Evolutionary conservation across 2,329 filamentous ascomycete species (phyloP).

Genomic region (Epichloe festucae): DNA sequence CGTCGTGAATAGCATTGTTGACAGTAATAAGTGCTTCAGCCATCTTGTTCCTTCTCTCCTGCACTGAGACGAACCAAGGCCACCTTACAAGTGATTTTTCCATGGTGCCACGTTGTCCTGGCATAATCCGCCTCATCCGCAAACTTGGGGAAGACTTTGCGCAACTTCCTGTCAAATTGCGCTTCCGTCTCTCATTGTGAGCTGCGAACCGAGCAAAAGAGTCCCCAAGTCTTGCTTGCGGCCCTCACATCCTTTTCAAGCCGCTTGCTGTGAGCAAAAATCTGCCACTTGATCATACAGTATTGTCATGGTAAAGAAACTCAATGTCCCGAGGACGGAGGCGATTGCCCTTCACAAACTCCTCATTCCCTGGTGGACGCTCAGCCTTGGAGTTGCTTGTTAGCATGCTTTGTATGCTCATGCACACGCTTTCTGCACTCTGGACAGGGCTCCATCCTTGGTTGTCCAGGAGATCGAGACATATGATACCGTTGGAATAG

Average conservation of each 20-base stretch:
- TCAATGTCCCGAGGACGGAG: constrained; percentile 76
- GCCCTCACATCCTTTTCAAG: neutral
- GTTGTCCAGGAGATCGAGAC: constrained; percentile 76
- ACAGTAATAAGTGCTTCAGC: neutral
- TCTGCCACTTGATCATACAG: constrained; percentile 34
- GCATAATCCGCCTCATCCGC: neutral
- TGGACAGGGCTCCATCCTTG: constrained; percentile 95
- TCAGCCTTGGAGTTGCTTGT: constrained; percentile 90
- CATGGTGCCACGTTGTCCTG: neutral
- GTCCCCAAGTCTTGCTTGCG: neutral
- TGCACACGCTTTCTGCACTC: constrained; percentile 91
- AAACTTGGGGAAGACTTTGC: neutral
- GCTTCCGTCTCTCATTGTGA: neutral
- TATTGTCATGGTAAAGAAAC: constrained; percentile 89
- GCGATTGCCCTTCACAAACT: constrained; percentile 73
- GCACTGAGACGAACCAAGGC: neutral
- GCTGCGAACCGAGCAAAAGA: neutral
- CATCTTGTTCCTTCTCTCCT: neutral
- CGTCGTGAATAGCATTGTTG: neutral
- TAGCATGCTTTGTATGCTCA: constrained; percentile 96
- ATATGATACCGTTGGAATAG: constrained; percentile 98
- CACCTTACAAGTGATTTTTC: neutral
- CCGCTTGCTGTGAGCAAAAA: neutral
- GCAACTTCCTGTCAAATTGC: neutral
- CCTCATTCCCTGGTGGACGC: constrained; percentile 76